Percentiles rank a stretch among this genome's conserved stretches.
Conservation (phyloP, 140 eudicot species). For the Senecio squalidus region DNA sequence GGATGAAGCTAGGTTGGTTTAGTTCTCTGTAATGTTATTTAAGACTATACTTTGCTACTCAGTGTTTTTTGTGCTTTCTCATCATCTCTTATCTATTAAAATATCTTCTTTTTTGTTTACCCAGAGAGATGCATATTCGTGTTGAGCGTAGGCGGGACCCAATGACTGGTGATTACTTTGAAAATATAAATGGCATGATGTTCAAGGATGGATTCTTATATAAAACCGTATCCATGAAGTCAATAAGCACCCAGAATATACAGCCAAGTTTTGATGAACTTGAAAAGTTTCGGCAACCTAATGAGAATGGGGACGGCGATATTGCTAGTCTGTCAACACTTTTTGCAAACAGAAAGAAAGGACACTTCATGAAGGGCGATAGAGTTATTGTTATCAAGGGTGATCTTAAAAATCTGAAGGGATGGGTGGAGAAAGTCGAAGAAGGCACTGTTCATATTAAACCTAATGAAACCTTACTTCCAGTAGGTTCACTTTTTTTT, state of each 20-base stretch:
- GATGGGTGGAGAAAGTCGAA: constrained; percentile 93
- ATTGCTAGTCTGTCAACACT: constrained; percentile 68
- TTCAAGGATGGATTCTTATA: constrained; percentile 89
- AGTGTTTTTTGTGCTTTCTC: neutral
- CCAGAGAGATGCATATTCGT: constrained; percentile 85
- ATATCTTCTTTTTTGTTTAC: neutral
- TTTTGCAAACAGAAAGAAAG: constrained; percentile 89
- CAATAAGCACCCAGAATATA: constrained; percentile 65
- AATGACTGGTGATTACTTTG: constrained; percentile 74
- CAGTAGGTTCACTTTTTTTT: constrained; percentile 30
- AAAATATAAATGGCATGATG: constrained; percentile 73
- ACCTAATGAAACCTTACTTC: constrained; percentile 67
- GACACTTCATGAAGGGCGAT: constrained; percentile 96
- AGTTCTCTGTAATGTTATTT: neutral
- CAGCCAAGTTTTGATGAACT: constrained; percentile 97
- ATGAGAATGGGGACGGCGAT: constrained; percentile 74
- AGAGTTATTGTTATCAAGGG: constrained; percentile 84
- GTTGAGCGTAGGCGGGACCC: constrained; percentile 87
- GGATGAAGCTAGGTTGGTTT: constrained; percentile 85
- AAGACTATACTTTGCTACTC: too few species aligned
- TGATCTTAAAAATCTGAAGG: constrained; percentile 81
- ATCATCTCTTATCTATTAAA: neutral
- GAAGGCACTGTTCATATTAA: constrained; percentile 88
- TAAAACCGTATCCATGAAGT: constrained; percentile 72
- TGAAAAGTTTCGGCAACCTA: constrained; percentile 83